These are phyloP conservation scores for Eucalyptus polybractea DNA, from an alignment of 345 rosid genomes.

Conservation along the genomic window DNA sequence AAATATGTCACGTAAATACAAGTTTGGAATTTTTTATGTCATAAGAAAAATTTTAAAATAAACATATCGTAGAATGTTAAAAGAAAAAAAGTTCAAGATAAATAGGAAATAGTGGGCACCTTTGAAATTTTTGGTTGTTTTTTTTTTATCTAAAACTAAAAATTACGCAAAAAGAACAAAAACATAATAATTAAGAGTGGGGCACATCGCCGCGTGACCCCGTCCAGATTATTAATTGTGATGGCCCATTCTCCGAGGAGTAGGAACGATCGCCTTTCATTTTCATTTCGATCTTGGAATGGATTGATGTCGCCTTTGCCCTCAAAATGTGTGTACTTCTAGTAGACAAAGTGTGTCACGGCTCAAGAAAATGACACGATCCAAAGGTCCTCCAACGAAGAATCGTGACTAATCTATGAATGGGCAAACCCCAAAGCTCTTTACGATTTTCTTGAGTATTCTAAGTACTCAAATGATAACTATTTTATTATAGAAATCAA, in stretches of 20 bases:
- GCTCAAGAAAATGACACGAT: too few species aligned
- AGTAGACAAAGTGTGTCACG: background rate
- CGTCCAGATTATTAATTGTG: background rate
- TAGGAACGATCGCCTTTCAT: background rate
- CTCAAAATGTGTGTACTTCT: background rate
- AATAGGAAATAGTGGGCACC: background rate
- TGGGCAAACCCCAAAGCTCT: too few species aligned
- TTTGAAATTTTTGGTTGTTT: background rate
- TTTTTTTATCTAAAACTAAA: background rate
- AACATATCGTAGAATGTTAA: too few species aligned
- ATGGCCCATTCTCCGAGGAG: background rate
- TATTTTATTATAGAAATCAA: too few species aligned
- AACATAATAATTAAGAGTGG: background rate
- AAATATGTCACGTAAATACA: too few species aligned
- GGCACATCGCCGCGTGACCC: background rate
- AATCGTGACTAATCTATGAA: too few species aligned
- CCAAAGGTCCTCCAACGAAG: too few species aligned
- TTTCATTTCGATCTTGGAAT: background rate
- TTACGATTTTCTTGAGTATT: too few species aligned
- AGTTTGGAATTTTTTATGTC: accelerated
- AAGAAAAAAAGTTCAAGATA: background rate
- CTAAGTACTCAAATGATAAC: too few species aligned
- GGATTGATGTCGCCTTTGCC: background rate
- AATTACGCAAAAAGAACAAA: background rate
- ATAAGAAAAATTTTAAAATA: too few species aligned